These are phyloP conservation scores for Solanum gracilifrons DNA, from an alignment of 257 asterid species.

Conservation along the genomic window DNA sequence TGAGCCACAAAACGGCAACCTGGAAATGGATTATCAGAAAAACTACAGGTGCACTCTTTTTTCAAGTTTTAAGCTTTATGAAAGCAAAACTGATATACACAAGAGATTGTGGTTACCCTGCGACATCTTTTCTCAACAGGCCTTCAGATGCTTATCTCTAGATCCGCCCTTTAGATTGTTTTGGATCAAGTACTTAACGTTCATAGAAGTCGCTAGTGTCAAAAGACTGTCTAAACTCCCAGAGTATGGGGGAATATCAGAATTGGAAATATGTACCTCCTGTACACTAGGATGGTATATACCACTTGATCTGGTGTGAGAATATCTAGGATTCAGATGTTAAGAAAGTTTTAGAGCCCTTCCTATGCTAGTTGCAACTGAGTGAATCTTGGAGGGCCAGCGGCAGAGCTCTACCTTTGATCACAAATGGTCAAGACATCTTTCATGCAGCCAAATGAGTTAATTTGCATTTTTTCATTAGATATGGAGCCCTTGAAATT, in stretches of 20 bases:
- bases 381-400: neutral
- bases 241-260: neutral
- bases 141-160: neutral
- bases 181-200: neutral
- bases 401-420: neutral
- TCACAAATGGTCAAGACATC: neutral
- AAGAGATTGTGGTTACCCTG: neutral
- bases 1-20: constrained; percentile 48
- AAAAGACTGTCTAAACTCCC: neutral
- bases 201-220: neutral
- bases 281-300: neutral
- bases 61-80: neutral
- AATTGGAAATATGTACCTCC: neutral
- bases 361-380: neutral
- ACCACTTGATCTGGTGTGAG: neutral
- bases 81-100: neutral
- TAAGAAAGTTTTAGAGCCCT: neutral
- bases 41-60: constrained; percentile 38
- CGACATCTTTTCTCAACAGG: neutral
- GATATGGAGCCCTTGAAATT: neutral
- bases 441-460: neutral
- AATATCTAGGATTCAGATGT: neutral
- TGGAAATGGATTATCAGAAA: constrained; percentile 38
- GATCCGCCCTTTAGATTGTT: neutral
- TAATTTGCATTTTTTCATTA: neutral